Percentiles rank a stretch among this genome's conserved stretches.
These are phyloP conservation scores for Vachellia pachyceras DNA, from an alignment of 306 rosid genomes.

Conservation along the genomic window DNA sequence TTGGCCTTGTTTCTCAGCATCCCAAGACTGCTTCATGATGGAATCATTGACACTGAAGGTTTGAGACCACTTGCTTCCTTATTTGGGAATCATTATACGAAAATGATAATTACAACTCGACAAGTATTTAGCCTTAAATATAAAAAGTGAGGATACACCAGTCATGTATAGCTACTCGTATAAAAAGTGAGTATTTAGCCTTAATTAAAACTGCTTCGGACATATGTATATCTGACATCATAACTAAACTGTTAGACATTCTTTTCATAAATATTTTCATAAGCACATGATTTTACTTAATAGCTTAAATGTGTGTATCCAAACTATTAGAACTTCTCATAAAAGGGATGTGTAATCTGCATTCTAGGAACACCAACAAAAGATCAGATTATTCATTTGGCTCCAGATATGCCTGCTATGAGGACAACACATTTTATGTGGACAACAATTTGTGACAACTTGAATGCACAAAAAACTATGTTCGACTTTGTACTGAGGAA, in stretches of 20 bases:
- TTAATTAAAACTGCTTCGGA: too few species aligned
- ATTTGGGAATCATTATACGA: not conserved
- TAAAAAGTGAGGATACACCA: not conserved
- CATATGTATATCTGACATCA: not conserved
- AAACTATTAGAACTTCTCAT: not conserved
- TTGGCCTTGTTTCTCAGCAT: conserved; percentile 35
- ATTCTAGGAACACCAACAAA: conserved; percentile 38
- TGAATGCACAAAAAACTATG: not conserved
- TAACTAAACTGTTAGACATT: too few species aligned
- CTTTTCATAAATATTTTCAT: too few species aligned
- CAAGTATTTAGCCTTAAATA: not conserved
- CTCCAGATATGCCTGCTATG: conserved; percentile 39
- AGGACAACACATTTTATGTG: conserved; percentile 31
- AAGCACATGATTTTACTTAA: too few species aligned
- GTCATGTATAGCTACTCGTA: too few species aligned
- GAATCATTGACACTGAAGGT: conserved; percentile 51
- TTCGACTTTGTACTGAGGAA: not conserved
- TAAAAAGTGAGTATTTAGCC: too few species aligned
- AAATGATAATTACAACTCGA: not conserved
- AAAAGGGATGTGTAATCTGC: not conserved
- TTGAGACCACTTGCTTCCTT: not conserved
- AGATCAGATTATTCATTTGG: conserved; percentile 33
- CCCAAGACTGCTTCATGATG: conserved; percentile 47
- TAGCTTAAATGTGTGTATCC: not conserved
- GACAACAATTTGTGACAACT: not conserved